phyloP scores from a whole-genome alignment of 306 rosid species.

The Dryas alaskensis region DNA sequence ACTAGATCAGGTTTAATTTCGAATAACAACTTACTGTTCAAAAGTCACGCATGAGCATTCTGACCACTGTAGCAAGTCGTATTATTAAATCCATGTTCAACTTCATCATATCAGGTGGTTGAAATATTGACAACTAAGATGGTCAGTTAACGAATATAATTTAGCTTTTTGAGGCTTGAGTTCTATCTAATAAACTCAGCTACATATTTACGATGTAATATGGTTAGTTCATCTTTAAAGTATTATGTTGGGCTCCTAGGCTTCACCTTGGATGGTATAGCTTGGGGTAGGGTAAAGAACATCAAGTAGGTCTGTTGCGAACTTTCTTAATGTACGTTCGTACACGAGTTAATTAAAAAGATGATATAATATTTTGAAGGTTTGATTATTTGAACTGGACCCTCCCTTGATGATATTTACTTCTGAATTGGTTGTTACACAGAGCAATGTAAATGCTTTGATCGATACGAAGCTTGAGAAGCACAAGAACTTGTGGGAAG shows the following conservation, averaged over 20 bases:
- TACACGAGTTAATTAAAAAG: not conserved
- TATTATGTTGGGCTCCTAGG: too few species aligned
- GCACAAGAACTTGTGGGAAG: slow-evolving; percentile 79
- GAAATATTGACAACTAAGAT: too few species aligned
- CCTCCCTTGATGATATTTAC: slow-evolving; percentile 4
- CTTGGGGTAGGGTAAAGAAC: not conserved
- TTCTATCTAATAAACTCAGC: too few species aligned
- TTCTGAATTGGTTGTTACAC: slow-evolving; percentile 37
- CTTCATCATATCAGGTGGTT: not conserved
- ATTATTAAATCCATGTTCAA: too few species aligned
- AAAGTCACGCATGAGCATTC: not conserved
- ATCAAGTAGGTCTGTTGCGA: not conserved
- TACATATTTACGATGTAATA: too few species aligned
- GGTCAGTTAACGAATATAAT: not conserved
- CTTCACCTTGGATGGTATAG: too few species aligned
- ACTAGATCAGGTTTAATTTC: not conserved
- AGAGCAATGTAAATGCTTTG: slow-evolving; percentile 87
- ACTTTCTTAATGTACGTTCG: not conserved
- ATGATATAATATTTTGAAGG: not conserved
- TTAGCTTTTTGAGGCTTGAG: not conserved
- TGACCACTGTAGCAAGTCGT: not conserved
- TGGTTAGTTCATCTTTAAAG: too few species aligned
- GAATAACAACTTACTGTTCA: not conserved
- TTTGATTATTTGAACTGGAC: not conserved
- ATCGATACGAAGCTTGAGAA: slow-evolving; percentile 87